These are phyloP conservation scores for Plasmodium malariae DNA, from an alignment of 169 alveolate genomes.

Conservation along the genomic window DNA sequence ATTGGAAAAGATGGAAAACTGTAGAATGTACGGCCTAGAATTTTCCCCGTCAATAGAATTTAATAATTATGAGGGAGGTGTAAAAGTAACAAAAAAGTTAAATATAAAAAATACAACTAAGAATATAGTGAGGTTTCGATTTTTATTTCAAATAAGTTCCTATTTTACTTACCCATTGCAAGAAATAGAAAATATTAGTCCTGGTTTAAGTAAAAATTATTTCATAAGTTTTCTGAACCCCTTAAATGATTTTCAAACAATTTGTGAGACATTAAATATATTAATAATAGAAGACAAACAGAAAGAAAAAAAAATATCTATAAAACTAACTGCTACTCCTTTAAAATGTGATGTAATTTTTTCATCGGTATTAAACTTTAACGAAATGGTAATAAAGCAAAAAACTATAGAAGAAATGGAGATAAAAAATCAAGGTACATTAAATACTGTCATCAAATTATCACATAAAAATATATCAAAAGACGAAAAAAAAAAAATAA, in stretches of 20 bases:
- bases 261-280: constrained; percentile 46
- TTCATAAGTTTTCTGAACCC: constrained; percentile 58
- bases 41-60: constrained; percentile 40
- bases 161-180: constrained; percentile 75
- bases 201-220: constrained; percentile 66
- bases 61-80: constrained; percentile 70
- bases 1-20: constrained; percentile 36
- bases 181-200: constrained; percentile 73
- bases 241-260: constrained; percentile 50
- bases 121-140: constrained; percentile 56
- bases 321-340: constrained; percentile 69
- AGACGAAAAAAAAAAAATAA: constrained; percentile 46
- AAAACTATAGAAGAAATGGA: constrained; percentile 49
- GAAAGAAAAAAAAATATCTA: constrained; percentile 43
- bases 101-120: constrained; percentile 64
- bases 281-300: constrained; percentile 46
- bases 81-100: constrained; percentile 49
- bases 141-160: constrained; percentile 51
- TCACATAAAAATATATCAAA: constrained; percentile 45
- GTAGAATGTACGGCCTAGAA: constrained; percentile 62
- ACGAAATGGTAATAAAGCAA: constrained; percentile 70
- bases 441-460: constrained; percentile 52
- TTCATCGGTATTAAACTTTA: constrained; percentile 48
- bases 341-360: constrained; percentile 57
- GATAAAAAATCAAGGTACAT: constrained; percentile 45